Conservation (phyloP, 2,329 filamentous ascomycete genomes). For the Grosmannia huntii region DNA sequence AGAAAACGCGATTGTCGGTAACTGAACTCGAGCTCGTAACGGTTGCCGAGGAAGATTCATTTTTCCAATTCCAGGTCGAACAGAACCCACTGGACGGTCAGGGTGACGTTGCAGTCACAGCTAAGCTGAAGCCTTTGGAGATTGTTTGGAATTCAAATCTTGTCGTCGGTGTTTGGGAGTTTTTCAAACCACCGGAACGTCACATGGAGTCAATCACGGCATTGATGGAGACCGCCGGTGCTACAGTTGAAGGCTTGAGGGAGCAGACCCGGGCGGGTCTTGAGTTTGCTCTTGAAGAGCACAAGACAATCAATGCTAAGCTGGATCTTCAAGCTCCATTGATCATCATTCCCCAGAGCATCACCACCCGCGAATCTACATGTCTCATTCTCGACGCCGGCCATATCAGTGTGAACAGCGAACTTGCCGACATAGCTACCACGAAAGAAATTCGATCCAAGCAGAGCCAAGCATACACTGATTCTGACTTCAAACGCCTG, state of each 20-base stretch:
- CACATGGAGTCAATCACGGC: slow-evolving; percentile 98
- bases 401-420: slow-evolving; percentile 87
- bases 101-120: slow-evolving; percentile 78
- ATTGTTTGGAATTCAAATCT: slow-evolving; percentile 97
- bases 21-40: slow-evolving; percentile 34
- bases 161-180: slow-evolving; percentile 78
- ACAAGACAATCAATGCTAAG: slow-evolving; percentile 95
- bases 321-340: slow-evolving; percentile 90
- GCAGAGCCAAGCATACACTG: slow-evolving; percentile 74
- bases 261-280: slow-evolving; percentile 93
- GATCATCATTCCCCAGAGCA: slow-evolving; percentile 91
- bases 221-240: slow-evolving; percentile 87
- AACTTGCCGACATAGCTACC: slow-evolving; percentile 84
- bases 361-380: slow-evolving; percentile 65
- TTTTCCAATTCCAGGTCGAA: slow-evolving; percentile 88
- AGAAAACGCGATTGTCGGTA: slow-evolving; percentile 37
- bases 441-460: slow-evolving; percentile 84
- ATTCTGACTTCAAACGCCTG: slow-evolving; percentile 76
- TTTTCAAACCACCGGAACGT: slow-evolving; percentile 90
- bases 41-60: slow-evolving; percentile 56
- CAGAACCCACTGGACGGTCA: slow-evolving; percentile 89
- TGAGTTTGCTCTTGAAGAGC: slow-evolving; percentile 91
- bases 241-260: slow-evolving; percentile 85
- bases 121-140: slow-evolving; percentile 89
- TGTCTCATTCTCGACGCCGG: slow-evolving; percentile 94